Evolutionary conservation across 768 basidiomycete species (phyloP).

Genomic region (Kondoa subrosea): DNA sequence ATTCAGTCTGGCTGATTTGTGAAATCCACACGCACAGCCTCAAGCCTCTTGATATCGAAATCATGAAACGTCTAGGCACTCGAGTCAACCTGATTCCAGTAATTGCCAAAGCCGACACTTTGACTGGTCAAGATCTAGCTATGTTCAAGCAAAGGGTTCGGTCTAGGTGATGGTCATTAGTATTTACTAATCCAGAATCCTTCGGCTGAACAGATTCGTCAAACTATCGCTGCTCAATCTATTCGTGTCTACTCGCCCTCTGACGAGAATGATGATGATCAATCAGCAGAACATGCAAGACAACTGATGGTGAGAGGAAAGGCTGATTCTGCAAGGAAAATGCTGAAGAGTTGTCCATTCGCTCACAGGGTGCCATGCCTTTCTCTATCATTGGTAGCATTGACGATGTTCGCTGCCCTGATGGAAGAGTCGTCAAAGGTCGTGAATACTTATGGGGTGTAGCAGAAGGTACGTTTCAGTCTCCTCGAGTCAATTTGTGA

Average conservation of each 20-base stretch:
- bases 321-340: neutral
- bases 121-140: slow-evolving; percentile 80
- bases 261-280: slow-evolving; percentile 71
- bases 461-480: slow-evolving; percentile 61
- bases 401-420: slow-evolving; percentile 75
- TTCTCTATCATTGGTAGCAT: slow-evolving; percentile 98
- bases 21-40: slow-evolving; percentile 38
- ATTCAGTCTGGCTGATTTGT: neutral
- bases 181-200: neutral
- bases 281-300: slow-evolving; percentile 71
- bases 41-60: slow-evolving; percentile 95
- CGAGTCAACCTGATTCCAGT: slow-evolving; percentile 97
- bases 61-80: slow-evolving; percentile 97
- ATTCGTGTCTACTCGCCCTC: slow-evolving; percentile 92
- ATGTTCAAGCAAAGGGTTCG: slow-evolving; percentile 81
- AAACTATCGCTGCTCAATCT: slow-evolving; percentile 73
- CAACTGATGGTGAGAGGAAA: slow-evolving; percentile 40
- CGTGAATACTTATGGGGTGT: slow-evolving; percentile 99
- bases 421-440: slow-evolving; percentile 84
- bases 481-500: too few species aligned
- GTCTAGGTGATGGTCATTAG: slow-evolving; percentile 18
- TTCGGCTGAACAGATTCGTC: slow-evolving; percentile 49
- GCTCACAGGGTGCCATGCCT: slow-evolving; percentile 59
- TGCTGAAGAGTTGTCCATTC: neutral
- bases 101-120: slow-evolving; percentile 90